Base-by-base conservation (phyloP, 768 basidiomycete species). In the Agaricus blazei region DNA sequence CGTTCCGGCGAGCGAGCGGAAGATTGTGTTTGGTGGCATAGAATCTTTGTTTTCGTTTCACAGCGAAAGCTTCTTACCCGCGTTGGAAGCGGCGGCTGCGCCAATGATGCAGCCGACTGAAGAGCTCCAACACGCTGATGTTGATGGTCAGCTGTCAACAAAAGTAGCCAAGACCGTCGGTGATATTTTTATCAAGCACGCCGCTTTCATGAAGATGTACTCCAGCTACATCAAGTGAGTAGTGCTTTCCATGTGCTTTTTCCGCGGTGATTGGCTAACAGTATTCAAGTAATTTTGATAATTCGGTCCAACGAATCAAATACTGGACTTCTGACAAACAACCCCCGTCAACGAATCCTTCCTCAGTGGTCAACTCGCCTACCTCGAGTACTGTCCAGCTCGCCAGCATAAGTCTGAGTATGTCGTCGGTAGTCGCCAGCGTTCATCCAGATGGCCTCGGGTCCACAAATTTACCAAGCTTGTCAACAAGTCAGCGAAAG, bases 151-250 rank as follows among this genome's bases (percentile, higher is more conserved):
- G 54, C 64, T 90, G 37, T 92, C 93, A 0, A 68, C 85, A 51
- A 75, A 74, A 44, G 90, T 91, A 12, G 92, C 91, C 0, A 88
- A 81, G 57, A 79, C 82, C 12, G 87, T 99, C 37, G 95, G 91
- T 6, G 80, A 87, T 55, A 93, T 91, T 46, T 99, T 98, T 70
- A 74, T 92, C 52, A 90, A 88, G 51, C 94, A 99, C 69, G 91
- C 93, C 29, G 93, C 96, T 3, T 98, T 98, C 75, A 93, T 99
- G 91, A 91, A 79, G 74, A 98, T 98, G 89, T 99, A 99, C 68
- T 94, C 93, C 31, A 90, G 88, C 43, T 99, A 98, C 68, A 96
- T 96, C 78, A 98, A 98, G 92, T 93, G 67, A 66, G 59, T 57
- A 11, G 8, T 56, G 48, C 36, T 48, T 43, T 52, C 40, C 36